phyloP scores from a whole-genome alignment of 2,329 filamentous ascomycete genomes.

The Coniella lustricola region DNA sequence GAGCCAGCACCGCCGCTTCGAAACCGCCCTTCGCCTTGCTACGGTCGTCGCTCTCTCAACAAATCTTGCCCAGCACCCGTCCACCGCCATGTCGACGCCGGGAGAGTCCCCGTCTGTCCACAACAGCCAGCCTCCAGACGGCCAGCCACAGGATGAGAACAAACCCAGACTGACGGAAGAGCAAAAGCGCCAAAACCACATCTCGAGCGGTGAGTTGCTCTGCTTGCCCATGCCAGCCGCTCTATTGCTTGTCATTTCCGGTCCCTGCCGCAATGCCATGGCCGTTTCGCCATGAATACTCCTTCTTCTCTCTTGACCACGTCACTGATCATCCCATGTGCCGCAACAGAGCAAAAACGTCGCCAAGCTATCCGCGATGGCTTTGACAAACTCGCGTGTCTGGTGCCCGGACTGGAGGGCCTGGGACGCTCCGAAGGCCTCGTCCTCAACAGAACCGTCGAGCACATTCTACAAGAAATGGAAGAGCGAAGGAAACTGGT shows the following conservation, averaged over 20 bases:
- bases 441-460: slow-evolving; percentile 67
- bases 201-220: slow-evolving; percentile 25
- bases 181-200: slow-evolving; percentile 34
- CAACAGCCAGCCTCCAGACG: neutral
- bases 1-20: too few relatives aligned
- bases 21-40: too few relatives aligned
- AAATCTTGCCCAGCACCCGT: too few relatives aligned
- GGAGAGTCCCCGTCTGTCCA: neutral
- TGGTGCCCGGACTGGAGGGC: slow-evolving; percentile 76
- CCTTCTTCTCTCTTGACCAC: neutral
- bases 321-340: too few relatives aligned
- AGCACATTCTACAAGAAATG: slow-evolving; percentile 56
- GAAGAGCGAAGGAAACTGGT: slow-evolving; percentile 52
- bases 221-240: too few relatives aligned
- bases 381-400: slow-evolving; percentile 71
- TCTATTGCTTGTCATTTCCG: too few relatives aligned
- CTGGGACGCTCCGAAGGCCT: slow-evolving; percentile 79
- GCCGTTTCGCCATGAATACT: too few relatives aligned
- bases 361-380: slow-evolving; percentile 65
- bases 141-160: slow-evolving; percentile 18
- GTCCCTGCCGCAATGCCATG: too few relatives aligned
- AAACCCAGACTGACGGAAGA: slow-evolving; percentile 29
- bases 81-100: neutral
- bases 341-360: slow-evolving; percentile 29
- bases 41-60: too few relatives aligned